Evolutionary conservation across 345 rosid species (phyloP), one percentile per base, ranked within the genome.

Genomic region (Toxicodendron radicans): DNA sequence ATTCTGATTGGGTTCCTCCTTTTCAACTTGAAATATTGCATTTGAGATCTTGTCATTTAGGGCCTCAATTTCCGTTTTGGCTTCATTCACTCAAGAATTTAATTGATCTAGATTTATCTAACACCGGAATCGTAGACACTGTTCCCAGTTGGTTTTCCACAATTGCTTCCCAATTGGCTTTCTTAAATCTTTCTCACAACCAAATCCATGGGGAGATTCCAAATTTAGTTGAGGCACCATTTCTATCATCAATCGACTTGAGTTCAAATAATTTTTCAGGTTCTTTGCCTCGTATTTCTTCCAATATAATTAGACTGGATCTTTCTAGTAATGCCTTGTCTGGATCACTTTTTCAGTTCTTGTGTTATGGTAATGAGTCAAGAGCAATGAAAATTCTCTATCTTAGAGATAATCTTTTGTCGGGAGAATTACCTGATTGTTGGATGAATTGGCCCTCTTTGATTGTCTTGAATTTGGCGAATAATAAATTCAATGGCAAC

Each of bases 271-370:
- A 18, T 5, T 53, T 78, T 0, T 58, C 68, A 0, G 78, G 80
- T 64, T 63, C 38, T 9, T 10, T 80, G n/a, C 83, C 79, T 1
- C 16, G 1, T 1, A 38, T 75, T 12, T 73, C 71, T 21, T 58
- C 77, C 10, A 20, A 14, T 24, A 58, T 76, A 41, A 68, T 41
- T 23, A 33, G 18, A 8, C 70, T 85, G 30, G 80, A 85, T 51
- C 84, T 87, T 11, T 83, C 83, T 18, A 73, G 72, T 10, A 87
- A 83, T 52, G 73, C 61, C 18, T 78, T 85, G 18, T 67, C 82
- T 0, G 87, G 91, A 38, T 3, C 65, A 1, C 64, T 85, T 20
- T 81, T 81, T 1, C 32, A 33, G 4, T 58, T 76, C 60, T 33
- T 85, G 27, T 81, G 87, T 13, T 12, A 72, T 18, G 57, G 79